Evolutionary conservation across 257 asterid species (phyloP).

Genomic region (Verbena officinalis): DNA sequence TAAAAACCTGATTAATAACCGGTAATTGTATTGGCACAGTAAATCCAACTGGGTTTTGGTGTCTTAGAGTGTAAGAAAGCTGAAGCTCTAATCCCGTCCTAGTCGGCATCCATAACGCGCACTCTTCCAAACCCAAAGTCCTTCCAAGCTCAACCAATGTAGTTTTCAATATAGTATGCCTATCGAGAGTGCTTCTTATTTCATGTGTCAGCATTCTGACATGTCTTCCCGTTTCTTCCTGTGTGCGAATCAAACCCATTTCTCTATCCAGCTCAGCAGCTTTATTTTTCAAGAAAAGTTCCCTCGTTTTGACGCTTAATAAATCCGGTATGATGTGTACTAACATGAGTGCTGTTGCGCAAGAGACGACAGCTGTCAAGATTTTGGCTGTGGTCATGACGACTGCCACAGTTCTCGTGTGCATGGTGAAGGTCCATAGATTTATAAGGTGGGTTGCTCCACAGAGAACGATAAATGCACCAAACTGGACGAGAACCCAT

Average conservation of each 20-base stretch:
- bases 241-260: slow-evolving; percentile 96
- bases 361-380: slow-evolving; percentile 88
- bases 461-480: slow-evolving; percentile 97
- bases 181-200: slow-evolving; percentile 95
- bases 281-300: slow-evolving; percentile 82
- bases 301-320: slow-evolving; percentile 93
- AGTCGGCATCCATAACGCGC: slow-evolving; percentile 99
- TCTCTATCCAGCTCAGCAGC: slow-evolving; percentile 98
- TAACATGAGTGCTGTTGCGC: slow-evolving; percentile 94
- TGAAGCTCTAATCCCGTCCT: slow-evolving; percentile 92
- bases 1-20: slow-evolving; percentile 74
- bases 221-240: slow-evolving; percentile 97
- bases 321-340: slow-evolving; percentile 98
- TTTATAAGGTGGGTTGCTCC: slow-evolving; percentile 96
- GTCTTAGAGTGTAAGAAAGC: slow-evolving; percentile 91
- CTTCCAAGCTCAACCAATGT: slow-evolving; percentile 96
- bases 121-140: slow-evolving; percentile 87
- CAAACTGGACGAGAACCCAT: slow-evolving; percentile 99
- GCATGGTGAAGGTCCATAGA: slow-evolving; percentile 83
- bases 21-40: slow-evolving; percentile 92
- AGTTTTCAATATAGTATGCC: slow-evolving; percentile 91
- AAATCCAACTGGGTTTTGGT: slow-evolving; percentile 83
- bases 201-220: slow-evolving; percentile 99
- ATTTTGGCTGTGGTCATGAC: slow-evolving; percentile 87
- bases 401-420: slow-evolving; percentile 84